phyloP scores from a whole-genome alignment of 108 stramenopile species.

The Fragilariopsis cylindrus region DNA sequence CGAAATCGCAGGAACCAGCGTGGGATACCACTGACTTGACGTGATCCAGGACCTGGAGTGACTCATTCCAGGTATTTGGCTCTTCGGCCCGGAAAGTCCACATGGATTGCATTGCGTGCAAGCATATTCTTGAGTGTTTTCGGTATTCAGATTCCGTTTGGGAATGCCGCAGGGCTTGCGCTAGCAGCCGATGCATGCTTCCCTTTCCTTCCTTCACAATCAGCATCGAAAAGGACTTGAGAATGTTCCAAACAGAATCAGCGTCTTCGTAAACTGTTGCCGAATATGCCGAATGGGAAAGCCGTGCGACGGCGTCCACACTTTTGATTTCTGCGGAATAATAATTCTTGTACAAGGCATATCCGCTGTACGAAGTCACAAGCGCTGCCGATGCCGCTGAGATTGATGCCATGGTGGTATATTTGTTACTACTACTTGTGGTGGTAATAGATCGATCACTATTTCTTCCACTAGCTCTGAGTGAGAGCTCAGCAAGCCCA shows the following conservation, averaged over 20 bases:
- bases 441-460: no score
- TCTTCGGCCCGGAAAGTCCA: slow-evolving; percentile 55
- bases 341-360: not conserved
- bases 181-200: slow-evolving; percentile 55
- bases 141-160: slow-evolving; percentile 41
- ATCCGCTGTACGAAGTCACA: not conserved
- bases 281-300: slow-evolving; percentile 17
- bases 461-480: not conserved
- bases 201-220: slow-evolving; percentile 64
- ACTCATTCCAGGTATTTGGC: slow-evolving; percentile 52
- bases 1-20: not conserved
- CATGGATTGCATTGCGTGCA: slow-evolving; percentile 39
- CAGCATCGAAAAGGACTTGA: slow-evolving; percentile 63
- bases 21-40: slow-evolving; percentile 55
- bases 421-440: no score
- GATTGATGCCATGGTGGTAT: not conserved
- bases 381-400: slow-evolving; percentile 1
- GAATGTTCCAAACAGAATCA: slow-evolving; percentile 63
- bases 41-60: slow-evolving; percentile 53
- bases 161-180: slow-evolving; percentile 52
- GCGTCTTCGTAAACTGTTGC: slow-evolving; percentile 54
- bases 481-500: not conserved
- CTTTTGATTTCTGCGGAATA: not conserved
- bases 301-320: no score
- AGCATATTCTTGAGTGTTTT: slow-evolving; percentile 40